Conservation (phyloP, 1,139 yeast species). For the Nakaseomyces nivariensis region DNA sequence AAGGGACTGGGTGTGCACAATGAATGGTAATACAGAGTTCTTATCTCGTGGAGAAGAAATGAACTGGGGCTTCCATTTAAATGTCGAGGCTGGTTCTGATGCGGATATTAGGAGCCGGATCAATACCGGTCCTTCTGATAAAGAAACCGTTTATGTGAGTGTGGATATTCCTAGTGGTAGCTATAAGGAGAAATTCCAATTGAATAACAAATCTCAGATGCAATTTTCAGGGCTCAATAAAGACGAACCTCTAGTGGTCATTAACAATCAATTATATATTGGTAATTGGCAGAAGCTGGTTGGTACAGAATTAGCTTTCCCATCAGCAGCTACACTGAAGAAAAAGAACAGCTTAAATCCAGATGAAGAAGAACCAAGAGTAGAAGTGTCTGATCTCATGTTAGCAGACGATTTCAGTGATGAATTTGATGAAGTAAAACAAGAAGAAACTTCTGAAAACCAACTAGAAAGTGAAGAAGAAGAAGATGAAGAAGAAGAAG, state of each 20-base stretch:
- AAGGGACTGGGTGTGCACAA: constrained; percentile 41
- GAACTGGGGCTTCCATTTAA: constrained; percentile 68
- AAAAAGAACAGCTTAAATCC: constrained; percentile 6
- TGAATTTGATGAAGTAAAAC: not conserved
- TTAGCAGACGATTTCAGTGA: not conserved
- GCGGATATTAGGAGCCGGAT: constrained; percentile 41
- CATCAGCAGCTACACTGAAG: constrained; percentile 22
- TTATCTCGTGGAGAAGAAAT: constrained; percentile 74
- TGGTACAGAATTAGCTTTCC: constrained; percentile 64
- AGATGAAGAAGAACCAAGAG: not conserved
- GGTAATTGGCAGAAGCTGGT: constrained; percentile 72
- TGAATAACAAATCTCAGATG: constrained; percentile 32
- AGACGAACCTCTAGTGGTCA: constrained; percentile 42
- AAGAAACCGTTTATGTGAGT: constrained; percentile 35
- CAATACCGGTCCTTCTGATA: constrained; percentile 7
- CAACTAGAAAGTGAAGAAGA: not conserved
- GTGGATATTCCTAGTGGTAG: constrained; percentile 34
- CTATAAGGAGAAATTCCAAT: constrained; percentile 21
- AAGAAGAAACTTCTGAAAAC: not conserved
- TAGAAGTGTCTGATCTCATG: not conserved
- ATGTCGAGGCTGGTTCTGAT: constrained; percentile 68
- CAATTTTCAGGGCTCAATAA: constrained; percentile 46
- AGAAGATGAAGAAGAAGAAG: constrained; percentile 6
- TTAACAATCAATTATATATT: constrained; percentile 50
- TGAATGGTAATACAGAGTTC: constrained; percentile 63